Evolutionary conservation across 2,329 filamentous ascomycete species (phyloP).

Genomic region (Colletotrichum liaoningense): DNA sequence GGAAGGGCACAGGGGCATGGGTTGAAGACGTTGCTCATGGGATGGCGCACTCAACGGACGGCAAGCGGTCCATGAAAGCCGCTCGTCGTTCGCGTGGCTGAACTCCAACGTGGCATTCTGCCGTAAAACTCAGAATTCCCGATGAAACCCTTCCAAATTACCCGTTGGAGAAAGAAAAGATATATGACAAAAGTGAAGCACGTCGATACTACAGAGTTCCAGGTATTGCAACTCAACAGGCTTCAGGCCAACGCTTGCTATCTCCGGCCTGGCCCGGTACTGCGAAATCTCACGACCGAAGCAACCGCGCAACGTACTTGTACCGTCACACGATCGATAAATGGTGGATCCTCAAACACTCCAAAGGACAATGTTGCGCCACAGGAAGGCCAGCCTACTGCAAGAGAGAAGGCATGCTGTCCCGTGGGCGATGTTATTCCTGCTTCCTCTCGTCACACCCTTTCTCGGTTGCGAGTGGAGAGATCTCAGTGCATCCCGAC

Average conservation of each 20-base stretch:
- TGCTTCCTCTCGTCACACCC: constrained; percentile 29
- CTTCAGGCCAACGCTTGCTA: not conserved
- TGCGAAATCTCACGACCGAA: constrained; percentile 21
- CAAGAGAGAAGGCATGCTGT: constrained; percentile 13
- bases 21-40: constrained; percentile 8
- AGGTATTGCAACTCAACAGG: not conserved
- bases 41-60: constrained; percentile 12
- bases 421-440: constrained; percentile 11
- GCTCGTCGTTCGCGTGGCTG: constrained; percentile 24
- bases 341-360: constrained; percentile 12
- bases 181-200: not conserved
- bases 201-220: not conserved
- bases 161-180: constrained; percentile 1
- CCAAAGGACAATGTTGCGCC: constrained; percentile 1
- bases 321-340: constrained; percentile 18
- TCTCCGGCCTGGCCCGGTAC: constrained; percentile 5
- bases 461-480: constrained; percentile 22
- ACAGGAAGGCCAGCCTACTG: constrained; percentile 11
- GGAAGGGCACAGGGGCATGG: constrained; percentile 2
- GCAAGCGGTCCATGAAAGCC: constrained; percentile 16
- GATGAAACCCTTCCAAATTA: not conserved
- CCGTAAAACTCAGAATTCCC: not conserved
- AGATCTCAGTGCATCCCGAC: constrained; percentile 19
- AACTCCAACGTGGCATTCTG: constrained; percentile 19
- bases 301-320: not conserved